Conservation (phyloP, 345 rosid genomes). For the Linum trigynum region DNA sequence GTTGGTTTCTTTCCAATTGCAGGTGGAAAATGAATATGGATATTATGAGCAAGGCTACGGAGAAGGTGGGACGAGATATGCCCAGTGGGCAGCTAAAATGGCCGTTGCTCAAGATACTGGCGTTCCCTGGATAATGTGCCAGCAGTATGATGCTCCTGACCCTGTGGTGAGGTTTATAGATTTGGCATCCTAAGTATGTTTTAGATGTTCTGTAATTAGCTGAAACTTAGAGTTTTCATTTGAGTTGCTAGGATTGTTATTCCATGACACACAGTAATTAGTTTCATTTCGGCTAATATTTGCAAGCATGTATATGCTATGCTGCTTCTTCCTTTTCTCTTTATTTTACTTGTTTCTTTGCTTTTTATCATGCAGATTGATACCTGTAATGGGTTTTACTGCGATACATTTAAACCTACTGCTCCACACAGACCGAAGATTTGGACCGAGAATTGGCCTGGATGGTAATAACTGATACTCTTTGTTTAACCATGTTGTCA, state of each 20-base stretch:
- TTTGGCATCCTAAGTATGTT: not conserved
- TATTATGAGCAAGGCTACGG: not conserved
- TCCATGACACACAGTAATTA: slow-evolving; percentile 47
- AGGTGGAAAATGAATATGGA: not conserved
- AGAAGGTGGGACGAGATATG: slow-evolving; percentile 17
- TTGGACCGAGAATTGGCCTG: slow-evolving; percentile 22
- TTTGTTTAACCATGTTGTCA: not conserved
- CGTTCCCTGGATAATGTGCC: not conserved
- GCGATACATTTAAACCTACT: slow-evolving; percentile 1
- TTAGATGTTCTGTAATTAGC: not conserved
- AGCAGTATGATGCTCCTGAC: not conserved
- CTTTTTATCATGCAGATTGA: not conserved
- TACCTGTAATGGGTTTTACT: slow-evolving; percentile 1
- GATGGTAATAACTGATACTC: slow-evolving; percentile 8
- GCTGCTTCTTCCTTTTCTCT: not conserved
- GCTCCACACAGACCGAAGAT: slow-evolving; percentile 2
- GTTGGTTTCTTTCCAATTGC: not conserved
- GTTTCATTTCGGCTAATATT: slow-evolving; percentile 10
- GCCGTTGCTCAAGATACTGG: not conserved
- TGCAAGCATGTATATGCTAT: not conserved
- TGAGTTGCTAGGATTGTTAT: not conserved
- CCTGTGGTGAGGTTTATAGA: not conserved
- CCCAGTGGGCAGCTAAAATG: not conserved
- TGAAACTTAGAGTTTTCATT: not conserved
- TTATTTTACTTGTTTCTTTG: not conserved